Evolutionary conservation across 2,329 filamentous ascomycete species (phyloP), one percentile per base, ranked within the genome.

Genomic region (Xylaria hypoxylon): DNA sequence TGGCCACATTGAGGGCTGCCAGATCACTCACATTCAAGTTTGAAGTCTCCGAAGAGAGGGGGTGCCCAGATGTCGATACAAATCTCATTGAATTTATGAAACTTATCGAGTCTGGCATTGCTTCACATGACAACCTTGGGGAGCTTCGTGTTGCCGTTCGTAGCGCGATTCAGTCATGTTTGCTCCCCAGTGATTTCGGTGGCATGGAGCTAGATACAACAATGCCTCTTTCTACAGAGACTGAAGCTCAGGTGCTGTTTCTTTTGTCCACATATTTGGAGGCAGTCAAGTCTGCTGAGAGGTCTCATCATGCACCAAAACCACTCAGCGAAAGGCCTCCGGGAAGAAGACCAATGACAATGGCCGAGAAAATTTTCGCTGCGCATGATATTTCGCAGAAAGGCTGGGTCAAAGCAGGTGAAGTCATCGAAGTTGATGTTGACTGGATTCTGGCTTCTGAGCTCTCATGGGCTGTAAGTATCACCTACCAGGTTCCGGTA

Each of bases 391-490:
- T 82, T 1, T 70, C 74, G 1, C 70, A 73, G 2, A 74, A 72
- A 19, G 78, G 77, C 0, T 77, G 68, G 17, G 77, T 83, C 2
- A 65, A 67, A 35, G 71, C 80, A 0, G 81, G 81, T 0, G 78
- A 81, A 17, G 74, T 79, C 3, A 79, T 84, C 13, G 76, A 79
- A 1, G 77, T 84, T 2, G 74, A 76, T 24, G 77, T 84, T 0
- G 82, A 84, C 67, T 84, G 82, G 81, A 77, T 83, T 47, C 77
- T 84, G 65, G 80, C 82, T 2, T 80, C 77, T 3, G 82, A 84
- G 62, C 72, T 78, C 1, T 79, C 77, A 7, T 84, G 82, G 82
- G 65, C 65, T 42, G 64, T 65, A 24, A 56, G 63, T 53, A 42
- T 55, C 13, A 15, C 13, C 15, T 31, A 2, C 5, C 19, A 57